These are phyloP conservation scores for Dendrobium catenatum DNA, from an alignment of 106 monocot genomes.

Conservation along the genomic window DNA sequence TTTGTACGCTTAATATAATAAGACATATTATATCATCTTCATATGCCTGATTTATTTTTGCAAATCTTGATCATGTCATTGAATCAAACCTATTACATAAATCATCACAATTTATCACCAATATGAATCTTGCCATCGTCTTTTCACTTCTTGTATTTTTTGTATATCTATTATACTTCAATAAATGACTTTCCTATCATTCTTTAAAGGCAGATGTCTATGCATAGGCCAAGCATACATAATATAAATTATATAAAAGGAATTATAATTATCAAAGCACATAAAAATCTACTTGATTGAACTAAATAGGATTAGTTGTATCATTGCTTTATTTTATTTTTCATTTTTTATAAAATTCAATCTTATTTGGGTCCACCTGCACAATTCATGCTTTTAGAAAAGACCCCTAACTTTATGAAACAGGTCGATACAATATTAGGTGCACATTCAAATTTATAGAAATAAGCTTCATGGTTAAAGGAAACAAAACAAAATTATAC, in stretches of 20 bases:
- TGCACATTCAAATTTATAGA: background rate
- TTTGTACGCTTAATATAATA: no score
- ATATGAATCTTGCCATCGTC: no score
- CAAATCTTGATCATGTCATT: no score
- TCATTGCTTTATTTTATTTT: background rate
- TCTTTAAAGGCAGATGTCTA: background rate
- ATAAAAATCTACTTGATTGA: background rate
- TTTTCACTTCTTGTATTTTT: no score
- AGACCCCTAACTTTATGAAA: background rate
- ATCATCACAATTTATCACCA: no score
- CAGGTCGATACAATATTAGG: background rate
- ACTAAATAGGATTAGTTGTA: background rate
- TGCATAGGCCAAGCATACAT: background rate
- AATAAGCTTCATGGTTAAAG: background rate
- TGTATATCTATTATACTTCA: no score
- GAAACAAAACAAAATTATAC: background rate
- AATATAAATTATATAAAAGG: background rate
- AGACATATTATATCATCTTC: no score
- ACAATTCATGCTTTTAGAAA: background rate
- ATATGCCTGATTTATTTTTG: no score
- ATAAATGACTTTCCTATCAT: background rate
- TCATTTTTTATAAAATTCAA: background rate
- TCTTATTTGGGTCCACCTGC: background rate
- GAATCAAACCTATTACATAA: no score
- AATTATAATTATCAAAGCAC: background rate